phyloP scores from a whole-genome alignment of 352 stramenopile genomes.

The Phytophthora macrochlamydospora region DNA sequence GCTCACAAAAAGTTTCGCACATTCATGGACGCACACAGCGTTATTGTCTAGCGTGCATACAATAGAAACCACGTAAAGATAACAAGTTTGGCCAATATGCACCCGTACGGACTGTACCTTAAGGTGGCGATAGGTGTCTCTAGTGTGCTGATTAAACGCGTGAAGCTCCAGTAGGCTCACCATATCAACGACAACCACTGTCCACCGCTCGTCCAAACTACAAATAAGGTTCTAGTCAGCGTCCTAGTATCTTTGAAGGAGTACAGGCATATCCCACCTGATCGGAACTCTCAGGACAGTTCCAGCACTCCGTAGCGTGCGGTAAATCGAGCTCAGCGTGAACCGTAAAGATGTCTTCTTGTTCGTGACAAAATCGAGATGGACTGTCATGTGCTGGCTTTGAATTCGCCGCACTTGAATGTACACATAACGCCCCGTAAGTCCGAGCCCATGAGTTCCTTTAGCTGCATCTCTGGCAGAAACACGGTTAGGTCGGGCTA shows the following conservation, averaged over 20 bases:
- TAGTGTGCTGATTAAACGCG: conserved; percentile 71
- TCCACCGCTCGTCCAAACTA: conserved; percentile 62
- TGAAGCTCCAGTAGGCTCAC: conserved; percentile 60
- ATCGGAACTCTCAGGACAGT: conserved; percentile 67
- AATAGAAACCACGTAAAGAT: too few species aligned
- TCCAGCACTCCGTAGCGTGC: conserved; percentile 55
- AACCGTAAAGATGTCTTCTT: conserved; percentile 74
- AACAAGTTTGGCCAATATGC: too few species aligned
- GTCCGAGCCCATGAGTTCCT: conserved; percentile 55
- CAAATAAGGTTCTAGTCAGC: background rate
- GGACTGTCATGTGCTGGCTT: conserved; percentile 56
- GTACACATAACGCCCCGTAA: conserved; percentile 74
- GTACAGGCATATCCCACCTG: conserved; percentile 22
- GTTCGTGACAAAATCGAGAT: conserved; percentile 70
- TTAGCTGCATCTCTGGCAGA: conserved; percentile 47
- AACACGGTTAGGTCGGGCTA: background rate
- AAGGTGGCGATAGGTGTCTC: conserved; percentile 66
- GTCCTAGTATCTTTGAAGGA: too few species aligned
- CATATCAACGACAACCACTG: conserved; percentile 71
- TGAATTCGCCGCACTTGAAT: conserved; percentile 57
- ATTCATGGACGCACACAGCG: conserved; percentile 70
- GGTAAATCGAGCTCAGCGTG: conserved; percentile 77
- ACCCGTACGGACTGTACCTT: conserved; percentile 36
- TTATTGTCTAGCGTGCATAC: conserved; percentile 43
- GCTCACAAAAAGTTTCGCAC: conserved; percentile 70